A percentile compares a stretch with the other conserved stretches of the same genome.
Evolutionary conservation across 768 basidiomycete species (phyloP).

Genomic region (Rhizopogon vinicolor): DNA sequence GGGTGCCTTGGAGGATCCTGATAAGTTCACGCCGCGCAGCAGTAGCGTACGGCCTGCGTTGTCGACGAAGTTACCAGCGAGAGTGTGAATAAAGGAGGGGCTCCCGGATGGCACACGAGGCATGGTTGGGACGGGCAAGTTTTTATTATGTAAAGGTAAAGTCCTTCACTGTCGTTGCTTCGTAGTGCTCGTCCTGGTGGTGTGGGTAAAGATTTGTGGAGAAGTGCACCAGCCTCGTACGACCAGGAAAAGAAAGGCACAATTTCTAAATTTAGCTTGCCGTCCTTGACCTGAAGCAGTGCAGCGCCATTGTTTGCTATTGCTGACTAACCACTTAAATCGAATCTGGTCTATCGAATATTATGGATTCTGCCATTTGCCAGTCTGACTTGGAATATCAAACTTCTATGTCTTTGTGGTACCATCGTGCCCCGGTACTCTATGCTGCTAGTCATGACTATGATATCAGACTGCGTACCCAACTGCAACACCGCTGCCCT

Average conservation of each 20-base stretch:
- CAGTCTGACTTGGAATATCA: too few relatives aligned
- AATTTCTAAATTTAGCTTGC: background rate
- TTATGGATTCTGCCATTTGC: too few relatives aligned
- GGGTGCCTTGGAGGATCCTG: conserved; percentile 85
- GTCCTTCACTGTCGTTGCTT: background rate
- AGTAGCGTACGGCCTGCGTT: conserved; percentile 69
- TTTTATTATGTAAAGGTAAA: background rate
- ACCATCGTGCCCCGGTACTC: too few relatives aligned
- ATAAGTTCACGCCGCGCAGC: conserved; percentile 72
- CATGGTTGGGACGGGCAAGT: conserved; percentile 43
- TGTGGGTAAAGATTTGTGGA: background rate
- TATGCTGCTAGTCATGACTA: too few relatives aligned
- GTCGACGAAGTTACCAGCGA: conserved; percentile 69
- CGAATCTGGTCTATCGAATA: too few relatives aligned
- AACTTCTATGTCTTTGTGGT: too few relatives aligned
- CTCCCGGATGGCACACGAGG: conserved; percentile 59
- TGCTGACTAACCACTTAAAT: too few relatives aligned
- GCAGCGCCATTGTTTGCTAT: too few relatives aligned
- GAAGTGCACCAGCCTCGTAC: background rate
- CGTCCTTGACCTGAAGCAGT: background rate
- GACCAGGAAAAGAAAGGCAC: background rate
- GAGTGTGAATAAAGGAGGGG: conserved; percentile 35
- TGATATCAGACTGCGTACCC: too few relatives aligned
- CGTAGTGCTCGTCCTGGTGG: background rate
- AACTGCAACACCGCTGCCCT: too few relatives aligned